Percentiles rank a stretch among this genome's conserved stretches.
These are phyloP conservation scores for Clarireedia sp. DNA, from an alignment of 2,329 filamentous ascomycete species.

Conservation along the genomic window DNA sequence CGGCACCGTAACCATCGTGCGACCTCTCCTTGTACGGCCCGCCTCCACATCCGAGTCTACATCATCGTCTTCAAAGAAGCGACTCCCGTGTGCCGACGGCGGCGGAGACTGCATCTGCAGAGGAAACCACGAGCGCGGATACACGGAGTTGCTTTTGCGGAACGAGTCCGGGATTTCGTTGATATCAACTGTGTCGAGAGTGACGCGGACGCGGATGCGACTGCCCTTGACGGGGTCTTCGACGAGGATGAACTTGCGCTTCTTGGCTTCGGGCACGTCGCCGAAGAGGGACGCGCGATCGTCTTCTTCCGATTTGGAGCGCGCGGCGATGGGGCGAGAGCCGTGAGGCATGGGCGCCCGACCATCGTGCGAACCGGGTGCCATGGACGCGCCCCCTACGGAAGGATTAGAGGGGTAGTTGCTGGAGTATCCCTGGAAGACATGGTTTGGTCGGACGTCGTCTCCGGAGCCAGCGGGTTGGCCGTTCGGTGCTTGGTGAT, in stretches of 20 bases:
- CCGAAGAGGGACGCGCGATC: conserved; percentile 70
- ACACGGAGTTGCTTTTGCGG: conserved; percentile 82
- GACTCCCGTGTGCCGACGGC: conserved; percentile 63
- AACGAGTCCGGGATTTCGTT: conserved; percentile 95
- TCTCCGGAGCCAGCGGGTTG: conserved; percentile 45
- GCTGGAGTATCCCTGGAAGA: conserved; percentile 62
- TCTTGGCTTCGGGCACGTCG: conserved; percentile 80
- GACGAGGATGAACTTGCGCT: conserved; percentile 93
- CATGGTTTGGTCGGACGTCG: conserved; percentile 66
- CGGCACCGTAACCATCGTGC: conserved; percentile 53
- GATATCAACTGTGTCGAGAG: conserved; percentile 87
- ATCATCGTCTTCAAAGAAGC: conserved; percentile 65
- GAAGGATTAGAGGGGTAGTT: conserved; percentile 53
- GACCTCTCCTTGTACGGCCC: conserved; percentile 14
- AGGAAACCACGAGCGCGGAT: conserved; percentile 83
- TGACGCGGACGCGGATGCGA: conserved; percentile 81
- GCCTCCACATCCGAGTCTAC: conserved; percentile 46
- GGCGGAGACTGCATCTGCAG: conserved; percentile 86
- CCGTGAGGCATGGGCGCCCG: conserved; percentile 41
- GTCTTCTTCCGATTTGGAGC: conserved; percentile 28
- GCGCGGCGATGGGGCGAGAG: conserved; percentile 33
- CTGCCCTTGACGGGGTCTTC: conserved; percentile 78
- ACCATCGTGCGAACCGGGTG: conserved; percentile 41
- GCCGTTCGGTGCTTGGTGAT: conserved; percentile 51
- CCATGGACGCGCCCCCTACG: conserved; percentile 51